Evolutionary conservation across 805 yeast species (phyloP), one percentile per base, ranked within the genome.

Genomic region (Cyberlindnera mrakii): DNA sequence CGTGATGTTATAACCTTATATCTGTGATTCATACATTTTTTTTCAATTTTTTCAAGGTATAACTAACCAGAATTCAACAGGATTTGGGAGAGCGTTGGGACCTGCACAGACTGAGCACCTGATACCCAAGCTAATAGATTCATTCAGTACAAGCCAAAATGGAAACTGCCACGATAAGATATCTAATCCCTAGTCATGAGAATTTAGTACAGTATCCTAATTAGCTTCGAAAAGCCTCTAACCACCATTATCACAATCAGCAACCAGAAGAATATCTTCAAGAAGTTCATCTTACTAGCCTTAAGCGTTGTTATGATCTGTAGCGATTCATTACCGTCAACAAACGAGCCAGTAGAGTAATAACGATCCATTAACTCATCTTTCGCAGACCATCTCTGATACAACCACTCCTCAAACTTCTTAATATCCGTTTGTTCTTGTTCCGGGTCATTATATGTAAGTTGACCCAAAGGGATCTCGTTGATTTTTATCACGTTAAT

Each of bases 391-490:
- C 98, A 93, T 10, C 76, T 64, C 3, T 72, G 63, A 47, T 69
- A 71, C 37, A 93, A 63, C 99, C 99, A 93, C 19, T 72, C 64
- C 41, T 80, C 85, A 57, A 93, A 89, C 34, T 52, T 57, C 39
- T 63, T 52, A 53, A 72, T 61, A 35, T 64, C 64, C 11, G 42
- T 47, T n/a, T 48, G 55, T 32, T 65, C 69, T 44, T 73, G 74
- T n/a, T 65, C 69, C 13, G 60, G 67, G 34, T 63, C 61, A n/a
- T 68, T 70, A 6, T 71, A 54, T n/a, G 42, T 67, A 40, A 75
- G 75, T 38, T 72, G 71, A 23, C 74, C 71, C 51, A 67, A 68
- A 1, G 96, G 96, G 14, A 88, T 84, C 8, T 81, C 85, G 5
- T 64, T 53, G 9, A 87, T 53, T 9, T 67, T 66, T 49, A 75